Conservation (phyloP, 75 land plant genomes). For the Chamaecyparis obtusa region DNA sequence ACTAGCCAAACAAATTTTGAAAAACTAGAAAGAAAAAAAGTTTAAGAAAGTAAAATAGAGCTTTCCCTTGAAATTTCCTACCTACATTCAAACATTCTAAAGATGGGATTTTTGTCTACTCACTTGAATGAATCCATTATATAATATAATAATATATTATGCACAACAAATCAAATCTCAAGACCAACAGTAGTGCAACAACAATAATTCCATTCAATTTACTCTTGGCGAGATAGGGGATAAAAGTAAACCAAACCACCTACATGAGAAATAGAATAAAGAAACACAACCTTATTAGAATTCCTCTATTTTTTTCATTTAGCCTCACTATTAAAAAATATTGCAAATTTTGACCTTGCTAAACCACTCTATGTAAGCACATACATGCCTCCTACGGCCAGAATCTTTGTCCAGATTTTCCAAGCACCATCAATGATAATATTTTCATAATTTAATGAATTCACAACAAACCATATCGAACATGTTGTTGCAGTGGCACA, state of each 20-base stretch:
- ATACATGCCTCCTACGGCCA: constrained; percentile 34
- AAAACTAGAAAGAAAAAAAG: not conserved
- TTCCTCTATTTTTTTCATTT: not conserved
- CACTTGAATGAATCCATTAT: no score
- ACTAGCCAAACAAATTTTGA: not conserved
- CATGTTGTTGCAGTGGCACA: constrained; percentile 26
- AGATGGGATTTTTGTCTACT: not conserved
- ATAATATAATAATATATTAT: not conserved
- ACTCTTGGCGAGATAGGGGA: constrained; percentile 29
- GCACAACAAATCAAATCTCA: not conserved
- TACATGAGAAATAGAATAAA: constrained; percentile 9
- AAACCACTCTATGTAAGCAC: constrained; percentile 39
- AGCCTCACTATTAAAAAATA: not conserved
- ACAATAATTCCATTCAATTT: constrained; percentile 25
- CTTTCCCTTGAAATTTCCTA: not conserved
- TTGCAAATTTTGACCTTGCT: not conserved
- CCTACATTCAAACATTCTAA: not conserved
- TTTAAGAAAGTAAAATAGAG: not conserved
- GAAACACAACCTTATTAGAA: not conserved
- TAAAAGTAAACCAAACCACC: constrained; percentile 52
- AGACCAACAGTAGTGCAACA: not conserved
- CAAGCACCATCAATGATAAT: constrained; percentile 15
- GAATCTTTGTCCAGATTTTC: constrained; percentile 23
- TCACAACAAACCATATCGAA: constrained; percentile 20
- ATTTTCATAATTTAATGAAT: constrained; percentile 28